These are phyloP conservation scores for Linnemannia schmuckeri DNA, from an alignment of 192 early-diverging fungal species.

Conservation along the genomic window DNA sequence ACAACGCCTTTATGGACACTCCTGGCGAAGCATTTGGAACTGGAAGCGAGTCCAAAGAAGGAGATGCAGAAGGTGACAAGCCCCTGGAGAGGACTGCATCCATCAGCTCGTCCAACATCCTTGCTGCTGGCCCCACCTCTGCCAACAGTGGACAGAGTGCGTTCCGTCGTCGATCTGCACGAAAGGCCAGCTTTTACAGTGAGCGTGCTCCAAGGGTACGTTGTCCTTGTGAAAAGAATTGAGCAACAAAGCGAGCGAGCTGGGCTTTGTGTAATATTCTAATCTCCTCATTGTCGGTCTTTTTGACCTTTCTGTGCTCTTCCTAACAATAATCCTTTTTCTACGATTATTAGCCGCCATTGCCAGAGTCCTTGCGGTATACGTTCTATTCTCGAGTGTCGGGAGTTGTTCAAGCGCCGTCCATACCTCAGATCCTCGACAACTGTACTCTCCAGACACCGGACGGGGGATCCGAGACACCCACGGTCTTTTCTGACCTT, in stretches of 20 bases:
- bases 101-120: constrained; percentile 15
- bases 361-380: constrained; percentile 60
- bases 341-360: not conserved
- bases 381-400: constrained; percentile 72
- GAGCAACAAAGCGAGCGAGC: too few relatives aligned
- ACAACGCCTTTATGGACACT: not conserved
- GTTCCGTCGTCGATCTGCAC: constrained; percentile 40
- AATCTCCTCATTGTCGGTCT: not conserved
- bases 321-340: not conserved
- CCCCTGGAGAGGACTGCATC: constrained; percentile 20
- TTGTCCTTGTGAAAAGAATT: not conserved
- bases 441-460: constrained; percentile 10
- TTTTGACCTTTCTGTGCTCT: not conserved
- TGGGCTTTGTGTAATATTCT: not conserved
- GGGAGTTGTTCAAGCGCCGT: constrained; percentile 67
- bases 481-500: constrained; percentile 36
- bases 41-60: not conserved
- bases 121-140: not conserved
- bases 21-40: not conserved
- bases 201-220: constrained; percentile 49
- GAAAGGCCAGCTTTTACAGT: constrained; percentile 53
- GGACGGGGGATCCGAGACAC: not conserved
- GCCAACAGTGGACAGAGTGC: not conserved
- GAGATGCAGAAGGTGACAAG: not conserved
- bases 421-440: constrained; percentile 61